Base-by-base conservation (phyloP, 1,284 basidiomycete genomes). In the Puccinia polysora region DNA sequence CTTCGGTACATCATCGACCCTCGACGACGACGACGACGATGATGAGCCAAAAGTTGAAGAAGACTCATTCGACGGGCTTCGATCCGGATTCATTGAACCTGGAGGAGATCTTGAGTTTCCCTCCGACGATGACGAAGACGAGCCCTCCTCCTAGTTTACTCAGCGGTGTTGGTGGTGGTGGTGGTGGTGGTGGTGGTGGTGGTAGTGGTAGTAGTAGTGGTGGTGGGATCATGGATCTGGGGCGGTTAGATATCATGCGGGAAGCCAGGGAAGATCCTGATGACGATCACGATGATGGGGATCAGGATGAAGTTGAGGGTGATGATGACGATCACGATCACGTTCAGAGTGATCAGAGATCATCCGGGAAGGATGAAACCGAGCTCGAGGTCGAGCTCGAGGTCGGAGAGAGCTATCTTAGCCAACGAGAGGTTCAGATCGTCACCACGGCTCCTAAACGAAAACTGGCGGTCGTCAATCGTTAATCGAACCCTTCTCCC, bases 381-480 rank as follows among this genome's bases (percentile, higher is more conserved):
- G n/a, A n/a, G n/a, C n/a, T n/a, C 28, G 34, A 2, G 53, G 25
- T n/a, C 20, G 32, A 15, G 4, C 23, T 14, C 7, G 25, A 25
- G n/a, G 14, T 25, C 34, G 32, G 34, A 7, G 62, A 65, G 30
- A 23, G 30, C 2, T 68, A 68, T 38, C 53, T 52, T n/a, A 25
- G 6, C 14, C 36, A 68, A 25, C 32, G 65, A 38, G 65, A 68
- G 6, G 20, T 68, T 43, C 65, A 68, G 23, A 68, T 68, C 36
- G 53, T 68, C 25, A 68, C 65, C 6, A 68, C 65, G 2, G 65
- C 65, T 10, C 65, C 65, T n/a, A 55, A 43, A 34, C 50, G 65
- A 36, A 30, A 28, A 3, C 43, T 68, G 23, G 65, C 65, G 10
- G 65, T 68, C n/a, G 65, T 68, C 7, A 68, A 68, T 53, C 47